A percentile compares a stretch with the other conserved stretches of the same genome.
Conservation (phyloP, 176 grass and related monocot genomes). For the Lolium rigidum region DNA sequence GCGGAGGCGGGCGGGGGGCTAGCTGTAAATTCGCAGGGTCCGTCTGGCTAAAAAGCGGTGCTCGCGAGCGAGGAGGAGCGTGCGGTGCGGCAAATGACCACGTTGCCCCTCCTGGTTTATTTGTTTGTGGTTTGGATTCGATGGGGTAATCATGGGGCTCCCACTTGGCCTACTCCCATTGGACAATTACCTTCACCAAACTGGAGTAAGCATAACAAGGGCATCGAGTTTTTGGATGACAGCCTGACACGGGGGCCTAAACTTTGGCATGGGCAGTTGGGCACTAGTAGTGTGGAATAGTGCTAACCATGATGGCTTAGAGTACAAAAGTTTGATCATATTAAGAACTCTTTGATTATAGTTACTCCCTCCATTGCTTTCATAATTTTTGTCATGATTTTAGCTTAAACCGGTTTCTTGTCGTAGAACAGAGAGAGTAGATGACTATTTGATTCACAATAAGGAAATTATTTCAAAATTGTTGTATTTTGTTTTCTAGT, state of each 20-base stretch:
- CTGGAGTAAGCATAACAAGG: background rate
- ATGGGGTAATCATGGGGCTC: slow-evolving; percentile 43
- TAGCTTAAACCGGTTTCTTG: no score
- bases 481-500: no score
- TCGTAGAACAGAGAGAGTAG: no score
- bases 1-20: background rate
- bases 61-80: slow-evolving; percentile 43
- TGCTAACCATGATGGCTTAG: background rate
- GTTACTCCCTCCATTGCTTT: no score
- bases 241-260: background rate
- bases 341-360: no score
- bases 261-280: background rate
- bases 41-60: slow-evolving; percentile 40
- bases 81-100: slow-evolving; percentile 45
- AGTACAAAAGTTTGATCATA: no score
- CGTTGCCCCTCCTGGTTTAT: background rate
- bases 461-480: no score
- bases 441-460: no score
- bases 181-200: slow-evolving; percentile 14
- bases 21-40: slow-evolving; percentile 27
- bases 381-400: no score
- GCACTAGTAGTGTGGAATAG: background rate
- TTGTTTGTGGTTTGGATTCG: slow-evolving; percentile 18
- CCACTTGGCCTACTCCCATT: background rate
- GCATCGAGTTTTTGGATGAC: background rate